A percentile compares a stretch with the other conserved stretches of the same genome.
Conservation (phyloP, 176 grass and related monocot species). For the Triticum timopheevii region DNA sequence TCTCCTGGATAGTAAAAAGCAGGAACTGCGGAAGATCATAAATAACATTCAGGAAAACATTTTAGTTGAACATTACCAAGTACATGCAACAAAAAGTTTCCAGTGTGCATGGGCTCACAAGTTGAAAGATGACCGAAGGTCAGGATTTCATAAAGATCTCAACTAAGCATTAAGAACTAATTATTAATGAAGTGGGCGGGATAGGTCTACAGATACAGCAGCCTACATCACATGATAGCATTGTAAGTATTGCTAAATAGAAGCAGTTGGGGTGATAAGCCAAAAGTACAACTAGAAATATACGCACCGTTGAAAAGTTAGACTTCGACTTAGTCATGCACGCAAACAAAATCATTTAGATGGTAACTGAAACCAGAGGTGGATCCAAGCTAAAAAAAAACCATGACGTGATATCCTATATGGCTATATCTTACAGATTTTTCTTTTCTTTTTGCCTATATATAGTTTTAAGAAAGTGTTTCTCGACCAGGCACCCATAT, state of each 20-base stretch:
- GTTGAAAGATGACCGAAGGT: neutral
- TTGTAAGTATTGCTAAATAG: neutral
- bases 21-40: neutral
- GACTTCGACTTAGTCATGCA: neutral
- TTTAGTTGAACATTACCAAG: neutral
- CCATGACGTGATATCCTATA: neutral
- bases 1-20: neutral
- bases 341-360: neutral
- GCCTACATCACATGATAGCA: slow-evolving; percentile 16
- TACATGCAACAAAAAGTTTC: neutral
- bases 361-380: neutral
- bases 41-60: neutral
- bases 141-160: neutral
- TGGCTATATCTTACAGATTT: neutral
- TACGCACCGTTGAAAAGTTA: neutral
- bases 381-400: neutral
- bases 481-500: neutral
- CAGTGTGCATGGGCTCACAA: neutral
- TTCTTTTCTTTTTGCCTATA: neutral
- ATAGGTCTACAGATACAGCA: neutral
- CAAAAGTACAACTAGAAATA: neutral
- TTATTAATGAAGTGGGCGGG: neutral
- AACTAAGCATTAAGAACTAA: neutral
- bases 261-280: neutral
- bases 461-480: neutral